Base-by-base conservation (phyloP, 305 asterid genomes). In the Nicotiana rustica region DNA sequence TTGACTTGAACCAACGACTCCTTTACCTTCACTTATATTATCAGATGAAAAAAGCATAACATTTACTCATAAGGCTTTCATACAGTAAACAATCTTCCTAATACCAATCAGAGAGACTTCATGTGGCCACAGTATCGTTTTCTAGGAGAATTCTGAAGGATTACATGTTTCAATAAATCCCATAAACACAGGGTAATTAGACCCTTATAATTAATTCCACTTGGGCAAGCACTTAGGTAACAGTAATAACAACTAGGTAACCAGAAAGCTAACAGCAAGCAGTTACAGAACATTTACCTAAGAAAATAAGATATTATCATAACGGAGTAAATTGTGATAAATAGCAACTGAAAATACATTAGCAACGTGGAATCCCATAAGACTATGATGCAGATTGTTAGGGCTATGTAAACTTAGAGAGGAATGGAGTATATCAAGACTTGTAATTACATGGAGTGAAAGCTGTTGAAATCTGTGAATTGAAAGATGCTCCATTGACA, bases 401-500 rank as follows among this genome's bases (percentile, higher is more conserved):
- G 47, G 29, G 80, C 17, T 49, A 25, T 25, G 47, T 75, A 75
- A 17, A 52, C 80, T 52, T 19, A 75, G 29, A n/a, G 80, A 75
- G 80, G 80, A 52, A 75, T 1, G 5, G 79, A 38, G n/a, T 7
- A 29, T 52, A 75, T 8, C 29, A 52, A 52, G 62, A 75, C 80
- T 29, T 75, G 29, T 44, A 86, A 97, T 87, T 89, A 96, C 99
- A 91, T 73, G 92, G 94, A 85, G 90, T 5, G 31, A 95, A 70
- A 82, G 87, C 64, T 36, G 95, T 89, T 79, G 89, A 80, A 85
- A 96, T 59, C 69, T 86, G 88, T 12, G 98, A 90, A 44, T 87
- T 90, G 84, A 94, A 96, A 67, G 98, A 92, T 52, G 97, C 89
- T 70, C 98, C 98, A 86, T 92, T 94, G 77, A 88, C 70, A 86